phyloP scores from a whole-genome alignment of 2,329 filamentous ascomycete genomes.

The Aspergillus unguis region DNA sequence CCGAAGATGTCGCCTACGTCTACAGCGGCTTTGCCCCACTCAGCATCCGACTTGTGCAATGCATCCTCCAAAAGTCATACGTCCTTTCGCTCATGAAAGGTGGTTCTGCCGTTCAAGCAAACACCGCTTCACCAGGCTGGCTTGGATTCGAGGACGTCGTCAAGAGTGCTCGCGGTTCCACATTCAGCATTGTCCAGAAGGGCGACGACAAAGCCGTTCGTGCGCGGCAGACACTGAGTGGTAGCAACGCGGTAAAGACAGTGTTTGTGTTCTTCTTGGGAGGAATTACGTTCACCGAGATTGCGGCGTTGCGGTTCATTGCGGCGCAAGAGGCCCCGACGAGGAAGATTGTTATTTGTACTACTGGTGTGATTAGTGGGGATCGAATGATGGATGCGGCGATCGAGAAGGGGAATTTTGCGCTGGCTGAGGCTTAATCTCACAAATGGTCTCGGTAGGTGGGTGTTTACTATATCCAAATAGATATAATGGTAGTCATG shows the following conservation, averaged over 20 bases:
- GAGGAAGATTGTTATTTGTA: slow-evolving; percentile 84
- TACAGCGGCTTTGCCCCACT: slow-evolving; percentile 96
- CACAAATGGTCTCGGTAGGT: background rate
- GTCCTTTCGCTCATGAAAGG: slow-evolving; percentile 69
- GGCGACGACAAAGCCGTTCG: slow-evolving; percentile 90
- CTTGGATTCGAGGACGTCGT: slow-evolving; percentile 89
- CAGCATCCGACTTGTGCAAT: slow-evolving; percentile 86
- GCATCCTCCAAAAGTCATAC: slow-evolving; percentile 85
- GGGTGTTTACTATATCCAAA: background rate
- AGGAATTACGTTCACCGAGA: slow-evolving; percentile 95
- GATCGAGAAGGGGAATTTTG: slow-evolving; percentile 68
- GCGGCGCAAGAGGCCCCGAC: slow-evolving; percentile 76
- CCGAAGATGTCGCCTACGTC: slow-evolving; percentile 94
- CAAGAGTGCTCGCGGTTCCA: slow-evolving; percentile 81
- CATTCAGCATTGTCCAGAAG: slow-evolving; percentile 88
- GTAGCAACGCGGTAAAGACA: slow-evolving; percentile 71
- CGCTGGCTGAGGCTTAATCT: slow-evolving; percentile 28
- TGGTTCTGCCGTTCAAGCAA: slow-evolving; percentile 51
- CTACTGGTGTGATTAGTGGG: slow-evolving; percentile 86
- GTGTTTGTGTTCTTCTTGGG: slow-evolving; percentile 96
- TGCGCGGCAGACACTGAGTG: slow-evolving; percentile 76
- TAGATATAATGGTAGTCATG: background rate
- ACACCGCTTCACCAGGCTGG: slow-evolving; percentile 72
- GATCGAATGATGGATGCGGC: slow-evolving; percentile 83
- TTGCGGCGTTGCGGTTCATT: slow-evolving; percentile 88